Conservation (phyloP, 2,329 filamentous ascomycete species). For the Xylaria hypoxylon region DNA sequence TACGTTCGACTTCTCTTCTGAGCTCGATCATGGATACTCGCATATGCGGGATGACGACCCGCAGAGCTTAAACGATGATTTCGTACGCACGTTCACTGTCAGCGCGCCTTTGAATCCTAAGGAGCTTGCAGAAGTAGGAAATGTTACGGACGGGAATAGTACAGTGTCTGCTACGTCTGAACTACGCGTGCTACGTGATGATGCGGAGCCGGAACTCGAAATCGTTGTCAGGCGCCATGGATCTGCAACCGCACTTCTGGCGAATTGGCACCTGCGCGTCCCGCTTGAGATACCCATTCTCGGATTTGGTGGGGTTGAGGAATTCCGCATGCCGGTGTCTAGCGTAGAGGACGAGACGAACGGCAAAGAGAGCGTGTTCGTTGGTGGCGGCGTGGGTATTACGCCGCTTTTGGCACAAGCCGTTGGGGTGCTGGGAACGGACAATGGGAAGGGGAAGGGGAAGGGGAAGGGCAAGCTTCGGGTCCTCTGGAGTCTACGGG, state of each 20-base stretch:
- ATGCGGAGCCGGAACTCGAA: conserved; percentile 66
- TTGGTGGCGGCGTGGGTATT: conserved; percentile 85
- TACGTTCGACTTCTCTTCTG: conserved; percentile 76
- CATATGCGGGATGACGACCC: conserved; percentile 90
- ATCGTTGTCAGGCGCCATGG: conserved; percentile 79
- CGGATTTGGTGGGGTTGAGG: conserved; percentile 76
- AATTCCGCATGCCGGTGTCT: conserved; percentile 54
- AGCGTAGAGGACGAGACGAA: conserved; percentile 46
- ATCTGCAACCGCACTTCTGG: conserved; percentile 74
- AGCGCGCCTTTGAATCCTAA: conserved; percentile 61
- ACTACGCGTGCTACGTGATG: conserved; percentile 40
- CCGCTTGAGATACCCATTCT: conserved; percentile 74
- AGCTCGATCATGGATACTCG: conserved; percentile 78
- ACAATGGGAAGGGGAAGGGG: not conserved
- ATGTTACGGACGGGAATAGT: not conserved
- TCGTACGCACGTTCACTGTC: conserved; percentile 84
- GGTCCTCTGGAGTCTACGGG: conserved; percentile 76
- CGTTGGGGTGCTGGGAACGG: conserved; percentile 57
- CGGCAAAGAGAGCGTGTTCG: conserved; percentile 62
- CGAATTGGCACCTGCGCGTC: conserved; percentile 62
- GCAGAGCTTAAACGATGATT: conserved; percentile 84
- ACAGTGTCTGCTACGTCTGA: not conserved
- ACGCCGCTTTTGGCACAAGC: conserved; percentile 82
- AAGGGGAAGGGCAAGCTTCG: conserved; percentile 55
- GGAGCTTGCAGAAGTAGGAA: conserved; percentile 14